phyloP scores from a whole-genome alignment of 1,284 basidiomycete genomes.

The Cryptococcus neoformans region DNA sequence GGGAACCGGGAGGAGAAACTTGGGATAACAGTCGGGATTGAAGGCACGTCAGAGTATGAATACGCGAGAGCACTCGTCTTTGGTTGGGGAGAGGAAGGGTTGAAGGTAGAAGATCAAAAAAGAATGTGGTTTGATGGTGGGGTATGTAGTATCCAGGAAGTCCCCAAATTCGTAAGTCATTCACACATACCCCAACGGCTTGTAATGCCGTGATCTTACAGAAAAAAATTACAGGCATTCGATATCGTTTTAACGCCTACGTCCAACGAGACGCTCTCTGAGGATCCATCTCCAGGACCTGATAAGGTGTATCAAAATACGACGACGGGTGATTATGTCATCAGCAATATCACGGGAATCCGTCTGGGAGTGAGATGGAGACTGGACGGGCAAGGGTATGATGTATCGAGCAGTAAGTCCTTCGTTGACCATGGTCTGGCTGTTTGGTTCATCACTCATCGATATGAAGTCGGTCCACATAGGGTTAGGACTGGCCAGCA shows the following conservation, averaged over 20 bases:
- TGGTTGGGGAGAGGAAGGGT: conserved; percentile 47
- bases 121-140: conserved; percentile 62
- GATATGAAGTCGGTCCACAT: conserved; percentile 65
- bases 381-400: conserved; percentile 79
- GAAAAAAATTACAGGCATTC: conserved; percentile 40
- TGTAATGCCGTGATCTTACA: no score
- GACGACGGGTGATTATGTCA: conserved; percentile 62
- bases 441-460: background rate
- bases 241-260: conserved; percentile 58
- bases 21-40: conserved; percentile 65
- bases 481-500: conserved; percentile 71
- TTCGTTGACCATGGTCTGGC: background rate
- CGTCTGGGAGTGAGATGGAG: conserved; percentile 70
- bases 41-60: conserved; percentile 67
- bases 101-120: conserved; percentile 24
- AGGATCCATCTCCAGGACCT: conserved; percentile 56
- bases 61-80: conserved; percentile 66
- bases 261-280: background rate
- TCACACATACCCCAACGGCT: background rate
- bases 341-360: conserved; percentile 73
- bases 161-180: conserved; percentile 66
- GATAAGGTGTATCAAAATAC: conserved; percentile 62
- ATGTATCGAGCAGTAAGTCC: conserved; percentile 71
- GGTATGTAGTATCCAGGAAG: conserved; percentile 66
- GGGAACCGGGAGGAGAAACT: conserved; percentile 2